Conservation (phyloP, 371 early-diverging fungal species). For the Catenaria anguillulae region DNA sequence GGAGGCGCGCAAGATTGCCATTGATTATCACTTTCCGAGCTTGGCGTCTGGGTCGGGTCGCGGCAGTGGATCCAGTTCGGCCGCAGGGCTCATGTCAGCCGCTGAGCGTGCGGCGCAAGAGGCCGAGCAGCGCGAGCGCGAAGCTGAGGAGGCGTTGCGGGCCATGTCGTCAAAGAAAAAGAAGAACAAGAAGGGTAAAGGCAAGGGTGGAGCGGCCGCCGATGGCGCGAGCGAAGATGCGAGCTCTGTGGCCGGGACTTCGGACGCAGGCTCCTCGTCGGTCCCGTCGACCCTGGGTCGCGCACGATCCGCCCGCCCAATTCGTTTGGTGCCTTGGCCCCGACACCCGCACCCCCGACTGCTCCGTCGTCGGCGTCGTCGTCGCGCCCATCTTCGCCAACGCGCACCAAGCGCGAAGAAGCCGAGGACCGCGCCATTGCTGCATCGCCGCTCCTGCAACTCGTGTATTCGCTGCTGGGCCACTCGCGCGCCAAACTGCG, state of each 20-base stretch:
- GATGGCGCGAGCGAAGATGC: too few species aligned
- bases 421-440: conserved; percentile 10
- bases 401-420: neutral
- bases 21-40: conserved; percentile 36
- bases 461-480: conserved; percentile 18
- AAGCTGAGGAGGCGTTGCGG: too few species aligned
- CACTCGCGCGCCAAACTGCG: conserved; percentile 16
- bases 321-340: conserved; percentile 21
- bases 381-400: neutral
- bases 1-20: conserved; percentile 33
- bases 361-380: conserved; percentile 6
- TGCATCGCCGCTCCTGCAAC: conserved; percentile 13
- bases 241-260: too few species aligned
- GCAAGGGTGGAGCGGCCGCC: too few species aligned
- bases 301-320: conserved; percentile 17
- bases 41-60: conserved; percentile 9
- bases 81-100: conserved; percentile 1
- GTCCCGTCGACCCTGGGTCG: neutral
- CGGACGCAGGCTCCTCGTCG: too few species aligned
- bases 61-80: conserved; percentile 7
- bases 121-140: too few species aligned
- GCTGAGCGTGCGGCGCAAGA: too few species aligned
- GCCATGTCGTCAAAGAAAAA: too few species aligned
- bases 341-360: neutral
- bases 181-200: too few species aligned